Conservation (phyloP, 345 rosid species). For the Moricandia moricandioides region DNA sequence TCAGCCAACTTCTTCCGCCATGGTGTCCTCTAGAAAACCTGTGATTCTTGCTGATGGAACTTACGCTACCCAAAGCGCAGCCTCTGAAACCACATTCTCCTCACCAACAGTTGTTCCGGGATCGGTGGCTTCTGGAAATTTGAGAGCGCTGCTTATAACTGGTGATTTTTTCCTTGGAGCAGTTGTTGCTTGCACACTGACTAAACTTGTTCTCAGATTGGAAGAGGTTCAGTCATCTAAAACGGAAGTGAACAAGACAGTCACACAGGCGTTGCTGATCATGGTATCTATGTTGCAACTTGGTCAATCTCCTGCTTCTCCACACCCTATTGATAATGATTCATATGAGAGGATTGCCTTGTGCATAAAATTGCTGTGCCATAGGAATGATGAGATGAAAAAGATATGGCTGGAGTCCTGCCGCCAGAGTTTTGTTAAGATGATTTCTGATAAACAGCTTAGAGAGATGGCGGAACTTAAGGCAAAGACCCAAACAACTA, state of each 20-base stretch:
- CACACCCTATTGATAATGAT: constrained; percentile 94
- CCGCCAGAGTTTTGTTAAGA: constrained; percentile 87
- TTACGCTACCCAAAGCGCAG: constrained; percentile 92
- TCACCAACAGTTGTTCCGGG: constrained; percentile 77
- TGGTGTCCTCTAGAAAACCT: constrained; percentile 76
- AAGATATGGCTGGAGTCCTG: constrained; percentile 88
- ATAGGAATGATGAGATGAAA: constrained; percentile 73
- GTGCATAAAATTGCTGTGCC: constrained; percentile 80
- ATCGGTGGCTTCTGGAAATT: constrained; percentile 60
- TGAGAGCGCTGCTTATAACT: constrained; percentile 84
- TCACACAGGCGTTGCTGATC: constrained; percentile 67
- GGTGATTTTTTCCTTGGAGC: constrained; percentile 99
- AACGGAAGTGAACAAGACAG: constrained; percentile 70
- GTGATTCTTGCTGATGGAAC: constrained; percentile 91
- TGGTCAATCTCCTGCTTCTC: constrained; percentile 79
- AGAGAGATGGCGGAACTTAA: constrained; percentile 81
- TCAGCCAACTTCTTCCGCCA: constrained; percentile 54
- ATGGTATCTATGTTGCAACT: constrained; percentile 91
- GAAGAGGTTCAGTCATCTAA: constrained; percentile 89
- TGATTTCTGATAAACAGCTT: constrained; percentile 92
- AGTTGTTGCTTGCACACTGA: constrained; percentile 88
- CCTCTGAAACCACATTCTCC: constrained; percentile 82
- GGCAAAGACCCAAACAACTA: constrained; percentile 88
- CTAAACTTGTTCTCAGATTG: constrained; percentile 88
- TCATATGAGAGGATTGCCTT: constrained; percentile 81